phyloP scores from a whole-genome alignment of 495 filamentous ascomycete genomes.

The Penicillium longicatenatum region DNA sequence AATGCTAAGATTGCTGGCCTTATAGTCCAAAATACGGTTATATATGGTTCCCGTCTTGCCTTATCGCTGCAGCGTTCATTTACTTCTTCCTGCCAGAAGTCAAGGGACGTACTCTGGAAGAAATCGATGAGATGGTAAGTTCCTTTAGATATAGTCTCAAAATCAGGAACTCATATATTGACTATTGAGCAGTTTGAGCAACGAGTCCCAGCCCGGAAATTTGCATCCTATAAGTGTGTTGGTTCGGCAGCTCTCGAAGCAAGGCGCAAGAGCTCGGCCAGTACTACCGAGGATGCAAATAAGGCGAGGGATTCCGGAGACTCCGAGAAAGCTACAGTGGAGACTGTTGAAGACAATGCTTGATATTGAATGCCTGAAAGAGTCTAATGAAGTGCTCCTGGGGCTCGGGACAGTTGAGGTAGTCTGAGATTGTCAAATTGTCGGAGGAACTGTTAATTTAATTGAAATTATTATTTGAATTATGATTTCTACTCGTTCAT shows the following conservation, averaged over 20 bases:
- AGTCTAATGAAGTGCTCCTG: not conserved
- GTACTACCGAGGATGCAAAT: not conserved
- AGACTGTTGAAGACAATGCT: conserved; percentile 14
- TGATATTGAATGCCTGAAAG: not conserved
- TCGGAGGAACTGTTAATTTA: not conserved
- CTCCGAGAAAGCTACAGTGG: conserved; percentile 14
- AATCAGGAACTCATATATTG: not conserved
- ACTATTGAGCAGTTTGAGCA: conserved; percentile 18
- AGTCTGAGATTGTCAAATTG: not conserved
- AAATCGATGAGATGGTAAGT: conserved; percentile 25
- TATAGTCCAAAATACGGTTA: conserved; percentile 58
- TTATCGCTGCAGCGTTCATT: conserved; percentile 36
- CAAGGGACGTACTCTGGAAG: conserved; percentile 49
- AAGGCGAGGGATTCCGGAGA: conserved; percentile 4
- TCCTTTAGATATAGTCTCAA: not conserved
- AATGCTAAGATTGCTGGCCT: conserved; percentile 10
- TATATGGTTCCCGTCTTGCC: conserved; percentile 43
- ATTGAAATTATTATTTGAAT: not conserved
- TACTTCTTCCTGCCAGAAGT: conserved; percentile 50
- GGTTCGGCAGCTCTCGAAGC: conserved; percentile 10
- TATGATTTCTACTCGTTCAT: not conserved
- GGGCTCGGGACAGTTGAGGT: no score
- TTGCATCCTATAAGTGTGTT: conserved; percentile 21
- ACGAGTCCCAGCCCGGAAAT: conserved; percentile 24
- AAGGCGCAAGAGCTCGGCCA: conserved; percentile 2